Evolutionary conservation across 2,329 filamentous ascomycete genomes (phyloP).

Genomic region (Shiraia bambusicola): DNA sequence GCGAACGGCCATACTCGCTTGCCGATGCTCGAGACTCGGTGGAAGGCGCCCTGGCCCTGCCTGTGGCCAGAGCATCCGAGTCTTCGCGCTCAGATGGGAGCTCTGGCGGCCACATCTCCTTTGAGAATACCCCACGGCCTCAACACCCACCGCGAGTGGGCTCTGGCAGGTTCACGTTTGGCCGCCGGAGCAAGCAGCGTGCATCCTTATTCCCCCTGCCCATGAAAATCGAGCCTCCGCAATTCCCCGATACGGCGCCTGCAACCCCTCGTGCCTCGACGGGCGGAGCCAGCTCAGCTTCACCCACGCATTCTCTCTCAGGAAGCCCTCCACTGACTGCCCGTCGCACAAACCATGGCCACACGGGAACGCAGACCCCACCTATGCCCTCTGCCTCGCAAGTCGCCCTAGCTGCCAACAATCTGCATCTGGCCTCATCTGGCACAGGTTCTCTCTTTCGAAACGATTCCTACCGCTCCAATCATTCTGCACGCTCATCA

Average conservation of each 20-base stretch:
- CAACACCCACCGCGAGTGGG: conserved; percentile 62
- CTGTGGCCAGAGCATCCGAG: conserved; percentile 71
- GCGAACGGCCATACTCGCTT: conserved; percentile 47
- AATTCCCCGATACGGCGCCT: conserved; percentile 49
- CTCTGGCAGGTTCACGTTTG: conserved; percentile 70
- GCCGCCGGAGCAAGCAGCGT: conserved; percentile 65
- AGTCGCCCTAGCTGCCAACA: conserved; percentile 53
- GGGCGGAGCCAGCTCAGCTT: conserved; percentile 40
- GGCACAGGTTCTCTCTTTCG: conserved; percentile 53
- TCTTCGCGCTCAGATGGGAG: conserved; percentile 89
- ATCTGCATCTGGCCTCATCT: conserved; percentile 50
- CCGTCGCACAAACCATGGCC: conserved; percentile 29
- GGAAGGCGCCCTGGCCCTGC: conserved; percentile 63
- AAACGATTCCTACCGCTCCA: conserved; percentile 64
- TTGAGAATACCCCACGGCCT: conserved; percentile 38
- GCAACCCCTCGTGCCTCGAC: conserved; percentile 50
- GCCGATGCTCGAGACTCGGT: conserved; percentile 64
- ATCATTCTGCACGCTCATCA: conserved; percentile 64
- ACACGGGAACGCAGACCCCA: conserved; percentile 34
- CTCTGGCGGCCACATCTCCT: conserved; percentile 54
- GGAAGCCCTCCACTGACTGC: conserved; percentile 44
- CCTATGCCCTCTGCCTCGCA: conserved; percentile 54
- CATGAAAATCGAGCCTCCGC: conserved; percentile 61
- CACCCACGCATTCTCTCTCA: conserved; percentile 35
- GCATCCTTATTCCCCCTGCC: conserved; percentile 86